phyloP scores from a whole-genome alignment of 257 asterid species.

The Knoxia roxburghii region DNA sequence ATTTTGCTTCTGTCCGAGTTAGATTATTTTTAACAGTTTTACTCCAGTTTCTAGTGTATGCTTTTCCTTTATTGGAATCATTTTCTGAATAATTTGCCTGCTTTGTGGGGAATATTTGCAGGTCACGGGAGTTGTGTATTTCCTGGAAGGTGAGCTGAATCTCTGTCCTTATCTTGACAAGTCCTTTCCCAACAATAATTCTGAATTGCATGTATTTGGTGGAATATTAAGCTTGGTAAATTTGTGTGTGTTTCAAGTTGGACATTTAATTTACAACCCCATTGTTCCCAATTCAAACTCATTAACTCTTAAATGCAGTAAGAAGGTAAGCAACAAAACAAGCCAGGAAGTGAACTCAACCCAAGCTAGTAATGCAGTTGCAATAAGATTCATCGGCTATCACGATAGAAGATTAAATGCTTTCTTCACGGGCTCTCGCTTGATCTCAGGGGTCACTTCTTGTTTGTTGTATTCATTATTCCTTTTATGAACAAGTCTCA shows the following conservation, averaged over 20 bases:
- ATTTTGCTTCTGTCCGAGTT: neutral
- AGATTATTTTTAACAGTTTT: constrained; percentile 7
- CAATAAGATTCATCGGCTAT: constrained; percentile 29
- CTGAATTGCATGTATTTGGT: neutral
- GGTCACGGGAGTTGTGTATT: constrained; percentile 89
- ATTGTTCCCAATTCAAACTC: neutral
- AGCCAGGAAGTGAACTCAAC: constrained; percentile 68
- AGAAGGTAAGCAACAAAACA: constrained; percentile 50
- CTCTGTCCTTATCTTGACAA: constrained; percentile 24
- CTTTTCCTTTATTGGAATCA: constrained; percentile 5
- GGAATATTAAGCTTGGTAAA: neutral
- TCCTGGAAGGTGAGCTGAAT: constrained; percentile 87
- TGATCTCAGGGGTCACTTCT: constrained; percentile 25
- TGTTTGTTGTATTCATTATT: constrained; percentile 45
- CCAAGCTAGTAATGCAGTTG: constrained; percentile 47
- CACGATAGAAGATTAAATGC: constrained; percentile 23
- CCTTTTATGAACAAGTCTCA: constrained; percentile 35
- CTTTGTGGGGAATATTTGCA: constrained; percentile 45
- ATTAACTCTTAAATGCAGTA: constrained; percentile 48
- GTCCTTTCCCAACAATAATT: constrained; percentile 25
- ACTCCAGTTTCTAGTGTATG: constrained; percentile 15
- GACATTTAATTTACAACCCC: neutral
- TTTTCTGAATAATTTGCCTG: constrained; percentile 28
- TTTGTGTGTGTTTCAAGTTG: neutral
- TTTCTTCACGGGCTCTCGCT: constrained; percentile 20